A percentile compares a stretch with the other conserved stretches of the same genome.
Conservation (phyloP, 331 rosid genomes). For the Erythrophleum ivorense region DNA sequence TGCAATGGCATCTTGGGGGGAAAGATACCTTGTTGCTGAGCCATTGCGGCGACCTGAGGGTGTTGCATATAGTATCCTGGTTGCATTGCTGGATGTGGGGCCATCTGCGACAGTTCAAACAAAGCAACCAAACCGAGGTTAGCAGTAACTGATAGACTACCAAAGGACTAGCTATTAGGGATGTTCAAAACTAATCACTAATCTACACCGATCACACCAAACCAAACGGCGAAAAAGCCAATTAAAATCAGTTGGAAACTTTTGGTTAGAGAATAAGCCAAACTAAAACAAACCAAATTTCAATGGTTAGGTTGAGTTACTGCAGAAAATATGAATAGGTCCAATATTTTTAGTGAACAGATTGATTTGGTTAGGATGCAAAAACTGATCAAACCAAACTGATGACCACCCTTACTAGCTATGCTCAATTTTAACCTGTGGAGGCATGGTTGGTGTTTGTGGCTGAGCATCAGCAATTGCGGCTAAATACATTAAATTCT, state of each 20-base stretch:
- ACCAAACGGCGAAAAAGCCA: not conserved
- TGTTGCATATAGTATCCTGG: not conserved
- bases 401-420: not conserved
- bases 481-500: not conserved
- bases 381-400: not conserved
- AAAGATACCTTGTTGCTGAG: not conserved
- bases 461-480: constrained; percentile 4
- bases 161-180: not conserved
- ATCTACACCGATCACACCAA: not conserved
- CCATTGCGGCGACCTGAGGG: not conserved
- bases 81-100: not conserved
- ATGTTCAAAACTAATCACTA: not conserved
- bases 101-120: not conserved
- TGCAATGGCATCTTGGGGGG: not conserved
- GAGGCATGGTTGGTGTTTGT: not conserved
- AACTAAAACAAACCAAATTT: not conserved
- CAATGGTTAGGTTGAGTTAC: not conserved
- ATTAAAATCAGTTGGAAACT: not conserved
- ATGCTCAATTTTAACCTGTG: not conserved
- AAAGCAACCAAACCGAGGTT: not conserved
- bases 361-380: not conserved
- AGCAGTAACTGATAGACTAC: not conserved
- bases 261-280: not conserved
- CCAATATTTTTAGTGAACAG: not conserved
- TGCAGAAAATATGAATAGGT: not conserved